phyloP scores from a whole-genome alignment of 2,329 filamentous ascomycete species.

The Aspergillus sp. region DNA sequence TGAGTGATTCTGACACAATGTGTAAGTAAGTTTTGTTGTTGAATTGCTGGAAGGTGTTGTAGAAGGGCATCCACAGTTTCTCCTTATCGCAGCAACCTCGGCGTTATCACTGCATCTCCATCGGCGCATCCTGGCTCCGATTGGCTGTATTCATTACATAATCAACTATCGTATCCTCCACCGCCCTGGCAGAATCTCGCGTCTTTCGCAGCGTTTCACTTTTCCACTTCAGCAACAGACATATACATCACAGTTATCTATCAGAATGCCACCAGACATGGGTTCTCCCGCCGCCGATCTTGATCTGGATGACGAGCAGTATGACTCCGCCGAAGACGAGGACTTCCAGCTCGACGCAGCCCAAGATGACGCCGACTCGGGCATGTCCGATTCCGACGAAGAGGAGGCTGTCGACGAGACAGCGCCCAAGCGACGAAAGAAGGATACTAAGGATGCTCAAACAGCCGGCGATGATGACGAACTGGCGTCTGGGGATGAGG shows the following conservation, averaged over 20 bases:
- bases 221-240: not conserved
- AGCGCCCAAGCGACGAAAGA: conserved; percentile 38
- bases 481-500: conserved; percentile 59
- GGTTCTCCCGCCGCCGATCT: conserved; percentile 15
- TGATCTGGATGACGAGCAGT: conserved; percentile 37
- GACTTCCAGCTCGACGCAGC: conserved; percentile 39
- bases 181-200: conserved; percentile 30
- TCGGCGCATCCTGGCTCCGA: not conserved
- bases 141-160: conserved; percentile 4
- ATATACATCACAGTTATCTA: too few relatives aligned
- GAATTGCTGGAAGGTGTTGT: too few relatives aligned
- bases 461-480: conserved; percentile 32
- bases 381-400: conserved; percentile 31
- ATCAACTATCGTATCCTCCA: not conserved
- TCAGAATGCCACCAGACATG: conserved; percentile 3
- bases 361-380: conserved; percentile 37
- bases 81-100: not conserved
- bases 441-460: conserved; percentile 22
- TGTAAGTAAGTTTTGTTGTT: too few relatives aligned
- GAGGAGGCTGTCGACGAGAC: conserved; percentile 24
- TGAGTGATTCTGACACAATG: too few relatives aligned
- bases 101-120: not conserved
- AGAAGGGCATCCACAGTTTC: not conserved
- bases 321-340: conserved; percentile 42
- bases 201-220: not conserved